A percentile compares a stretch with the other conserved stretches of the same genome.
phyloP scores from a whole-genome alignment of 2,329 filamentous ascomycete species.

The Diplodia intermedia region DNA sequence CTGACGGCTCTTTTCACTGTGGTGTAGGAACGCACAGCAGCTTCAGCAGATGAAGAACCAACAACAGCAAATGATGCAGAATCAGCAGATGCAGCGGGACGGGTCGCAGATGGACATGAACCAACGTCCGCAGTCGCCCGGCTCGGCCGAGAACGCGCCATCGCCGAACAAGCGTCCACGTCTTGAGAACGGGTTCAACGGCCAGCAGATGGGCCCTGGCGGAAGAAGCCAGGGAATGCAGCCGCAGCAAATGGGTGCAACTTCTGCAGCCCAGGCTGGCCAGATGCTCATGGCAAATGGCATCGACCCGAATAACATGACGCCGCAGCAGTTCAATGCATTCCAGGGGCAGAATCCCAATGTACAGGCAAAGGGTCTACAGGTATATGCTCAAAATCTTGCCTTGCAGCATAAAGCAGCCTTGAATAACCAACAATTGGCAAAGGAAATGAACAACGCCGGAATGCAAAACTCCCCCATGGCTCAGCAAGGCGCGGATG shows the following conservation, averaged over 20 bases:
- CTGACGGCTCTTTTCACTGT: slow-evolving; percentile 10
- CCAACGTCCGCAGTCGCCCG: slow-evolving; percentile 78
- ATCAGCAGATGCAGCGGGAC: slow-evolving; percentile 81
- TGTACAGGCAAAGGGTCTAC: slow-evolving; percentile 82
- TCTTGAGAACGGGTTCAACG: slow-evolving; percentile 78
- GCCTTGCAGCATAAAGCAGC: slow-evolving; percentile 81
- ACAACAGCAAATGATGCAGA: slow-evolving; percentile 68
- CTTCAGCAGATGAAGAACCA: slow-evolving; percentile 66
- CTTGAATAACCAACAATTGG: slow-evolving; percentile 82
- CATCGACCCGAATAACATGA: slow-evolving; percentile 77
- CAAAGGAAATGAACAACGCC: slow-evolving; percentile 70
- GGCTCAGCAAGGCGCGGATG: slow-evolving; percentile 65
- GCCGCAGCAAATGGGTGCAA: slow-evolving; percentile 68
- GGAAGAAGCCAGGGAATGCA: slow-evolving; percentile 75
- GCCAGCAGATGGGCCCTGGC: slow-evolving; percentile 78
- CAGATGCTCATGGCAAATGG: slow-evolving; percentile 71
- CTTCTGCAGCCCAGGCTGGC: slow-evolving; percentile 60
- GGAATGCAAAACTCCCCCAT: slow-evolving; percentile 84
- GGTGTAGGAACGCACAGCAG: slow-evolving; percentile 64
- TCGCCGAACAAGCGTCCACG: slow-evolving; percentile 91
- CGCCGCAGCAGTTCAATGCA: slow-evolving; percentile 75
- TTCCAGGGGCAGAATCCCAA: slow-evolving; percentile 61
- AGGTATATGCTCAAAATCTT: slow-evolving; percentile 85
- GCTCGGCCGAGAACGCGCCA: slow-evolving; percentile 83
- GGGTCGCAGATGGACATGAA: slow-evolving; percentile 86